Evolutionary conservation across 305 asterid genomes (phyloP), one percentile per base, ranked within the genome.

Genomic region (Solanum aculeatissimum): DNA sequence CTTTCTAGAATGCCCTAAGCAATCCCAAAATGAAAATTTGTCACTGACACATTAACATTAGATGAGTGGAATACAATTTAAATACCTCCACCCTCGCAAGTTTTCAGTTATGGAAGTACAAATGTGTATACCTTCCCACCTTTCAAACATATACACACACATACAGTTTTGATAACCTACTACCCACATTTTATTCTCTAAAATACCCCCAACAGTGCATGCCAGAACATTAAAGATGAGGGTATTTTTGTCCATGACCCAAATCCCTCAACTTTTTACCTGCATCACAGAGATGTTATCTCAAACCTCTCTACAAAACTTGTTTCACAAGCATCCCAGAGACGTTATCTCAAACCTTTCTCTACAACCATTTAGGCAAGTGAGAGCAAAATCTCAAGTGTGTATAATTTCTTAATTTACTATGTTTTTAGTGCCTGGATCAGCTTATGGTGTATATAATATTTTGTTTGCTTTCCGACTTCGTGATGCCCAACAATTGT

Each of bases 1-100:
- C 91, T 92, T 85, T 91, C 95, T 79, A 97, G 86, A 89, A 92
- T 87, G 83, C 87, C 63, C 99, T 97, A 43, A 18, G 81, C 51
- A 70, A 49, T 58, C 58, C 78, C 66, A 49, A 19, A 81, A 78
- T 45, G 53, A 35, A 23, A 45, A 85, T 58, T 43, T 87, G 16
- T 49, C 49, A 78, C 2, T 78, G 66, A 29, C 40, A 16, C 21
- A 51, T 51, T 29, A 51, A 68, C 40, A 35, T 0, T 35, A 35
- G 40, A 35, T 35, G 47, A 29, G 29, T 18, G 16, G 42, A 80
- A 35, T 27, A 29, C 58, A 84, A 84, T 77, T 69, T 18, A 21
- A 32, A 68, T 81, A 86, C 53, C 40, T 58, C 60, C 58, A 49
- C n/a, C 80, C 40, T 29, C 23, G 5, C 27, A 53, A 27, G 45